Evolutionary conservation across 306 rosid species (phyloP), one percentile per base, ranked within the genome.

Genomic region (Pyrus communis): DNA sequence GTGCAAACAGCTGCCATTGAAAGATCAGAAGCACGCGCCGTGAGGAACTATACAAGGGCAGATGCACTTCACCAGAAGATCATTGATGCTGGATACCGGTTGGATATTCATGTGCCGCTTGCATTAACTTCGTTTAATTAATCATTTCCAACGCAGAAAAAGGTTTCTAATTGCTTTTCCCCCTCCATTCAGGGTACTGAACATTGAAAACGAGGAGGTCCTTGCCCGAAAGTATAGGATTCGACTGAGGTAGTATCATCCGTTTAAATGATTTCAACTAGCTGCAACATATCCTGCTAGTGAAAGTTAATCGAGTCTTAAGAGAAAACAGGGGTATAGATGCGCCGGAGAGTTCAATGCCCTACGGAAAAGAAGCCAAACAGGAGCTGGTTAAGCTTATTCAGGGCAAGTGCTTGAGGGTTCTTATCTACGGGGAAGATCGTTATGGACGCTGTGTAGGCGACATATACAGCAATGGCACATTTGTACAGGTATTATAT

Each of bases 311-410:
- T 72, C 13, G 15, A 57, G 80, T 49, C 63, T 8, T 3, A 18
- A 21, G 69, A 75, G 30, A 75, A 14, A 80, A 80, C 86, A 95
- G 99, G 85, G 99, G 97, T 72, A 90, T 95, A 66, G 97, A 95
- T 82, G 92, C 99, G 13, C 99, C 99, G 33, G 96, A 95, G 81
- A 78, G 91, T 58, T 3, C 55, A 74, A 95, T 95, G 98, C 93
- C 97, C 11, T 95, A 84, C 4, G 97, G 98, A 69, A 35, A 88
- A 76, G 96, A 95, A 79, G 97, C 98, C 23, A 92, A 84, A 83
- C 69, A 17, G 19, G 99, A 88, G 73, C 84, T 95, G 21, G 74
- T 75, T 21, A 87, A 88, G 82, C 85, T 90, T 69, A 80, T 92
- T 64, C 85, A 87, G 70, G 92, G 96, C 0, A 92, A 90, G 79